Conservation (phyloP, 2,329 filamentous ascomycete species). For the Neofusicoccum sp. region DNA sequence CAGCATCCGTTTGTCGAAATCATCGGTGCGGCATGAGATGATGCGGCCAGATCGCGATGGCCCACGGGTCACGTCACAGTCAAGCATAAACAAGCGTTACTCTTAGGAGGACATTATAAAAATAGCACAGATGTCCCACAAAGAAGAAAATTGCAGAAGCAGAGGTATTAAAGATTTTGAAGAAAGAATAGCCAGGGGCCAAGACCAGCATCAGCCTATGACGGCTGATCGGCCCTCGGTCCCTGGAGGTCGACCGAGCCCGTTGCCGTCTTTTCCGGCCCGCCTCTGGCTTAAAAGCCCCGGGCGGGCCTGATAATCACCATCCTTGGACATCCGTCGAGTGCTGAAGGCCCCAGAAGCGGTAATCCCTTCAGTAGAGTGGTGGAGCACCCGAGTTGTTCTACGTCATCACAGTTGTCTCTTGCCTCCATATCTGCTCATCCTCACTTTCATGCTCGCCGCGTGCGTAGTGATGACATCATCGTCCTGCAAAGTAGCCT, state of each 20-base stretch:
- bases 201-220: no score
- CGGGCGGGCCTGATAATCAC: no score
- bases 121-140: background rate
- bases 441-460: background rate
- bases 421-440: background rate
- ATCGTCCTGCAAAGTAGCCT: background rate
- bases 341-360: no score
- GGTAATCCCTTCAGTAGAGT: no score
- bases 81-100: slow-evolving; percentile 19
- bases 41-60: slow-evolving; percentile 20
- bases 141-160: background rate
- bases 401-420: background rate
- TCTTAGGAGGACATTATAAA: background rate
- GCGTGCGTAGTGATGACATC: background rate
- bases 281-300: no score
- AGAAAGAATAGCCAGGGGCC: no score
- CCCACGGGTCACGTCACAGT: slow-evolving; percentile 18
- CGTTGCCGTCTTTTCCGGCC: no score
- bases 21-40: slow-evolving; percentile 20
- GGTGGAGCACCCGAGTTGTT: no score
- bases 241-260: no score
- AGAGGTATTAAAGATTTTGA: no score
- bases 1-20: slow-evolving; percentile 17
- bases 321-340: no score
- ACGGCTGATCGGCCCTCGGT: no score